Evolutionary conservation across 352 stramenopile genomes (phyloP).

Genomic region (Phytopythium delawarense): DNA sequence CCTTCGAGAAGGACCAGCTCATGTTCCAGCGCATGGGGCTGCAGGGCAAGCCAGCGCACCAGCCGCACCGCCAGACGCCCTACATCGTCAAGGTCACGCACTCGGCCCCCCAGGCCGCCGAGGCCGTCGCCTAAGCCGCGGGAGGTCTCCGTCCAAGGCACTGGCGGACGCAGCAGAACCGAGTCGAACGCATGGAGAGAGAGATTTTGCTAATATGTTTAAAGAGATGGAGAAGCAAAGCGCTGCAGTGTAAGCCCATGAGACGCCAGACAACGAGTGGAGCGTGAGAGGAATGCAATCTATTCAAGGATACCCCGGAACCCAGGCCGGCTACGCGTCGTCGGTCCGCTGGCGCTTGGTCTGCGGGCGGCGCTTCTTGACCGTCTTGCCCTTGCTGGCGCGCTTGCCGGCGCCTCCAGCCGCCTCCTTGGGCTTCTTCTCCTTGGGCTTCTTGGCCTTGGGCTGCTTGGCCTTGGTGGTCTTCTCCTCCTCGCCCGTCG

Average conservation of each 20-base stretch:
- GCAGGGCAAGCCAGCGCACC: conserved; percentile 94
- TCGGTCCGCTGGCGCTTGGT: conserved; percentile 7
- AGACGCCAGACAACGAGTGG: neutral
- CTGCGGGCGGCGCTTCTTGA: conserved; percentile 16
- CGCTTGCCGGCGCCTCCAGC: conserved; percentile 7
- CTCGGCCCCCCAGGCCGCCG: conserved; percentile 29
- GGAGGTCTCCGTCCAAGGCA: neutral
- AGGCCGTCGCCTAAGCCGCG: conserved; percentile 20
- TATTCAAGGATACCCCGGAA: neutral
- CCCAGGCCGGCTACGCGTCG: neutral
- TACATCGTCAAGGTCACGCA: conserved; percentile 84
- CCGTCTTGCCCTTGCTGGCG: conserved; percentile 7
- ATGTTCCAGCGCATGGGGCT: conserved; percentile 96
- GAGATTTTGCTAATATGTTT: neutral
- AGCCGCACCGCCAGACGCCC: conserved; percentile 72
- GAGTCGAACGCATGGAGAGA: neutral
- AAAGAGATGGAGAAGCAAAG: neutral
- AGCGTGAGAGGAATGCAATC: neutral
- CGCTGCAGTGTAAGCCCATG: neutral
- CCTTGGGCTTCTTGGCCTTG: conserved; percentile 10
- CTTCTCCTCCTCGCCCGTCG: conserved; percentile 16
- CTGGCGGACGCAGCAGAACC: no score
- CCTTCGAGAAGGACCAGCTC: conserved; percentile 93
- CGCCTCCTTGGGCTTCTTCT: conserved; percentile 1
- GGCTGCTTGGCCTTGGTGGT: conserved; percentile 22